Conservation (phyloP, 176 grass and related monocot genomes). For the Tillandsia fasciculata region DNA sequence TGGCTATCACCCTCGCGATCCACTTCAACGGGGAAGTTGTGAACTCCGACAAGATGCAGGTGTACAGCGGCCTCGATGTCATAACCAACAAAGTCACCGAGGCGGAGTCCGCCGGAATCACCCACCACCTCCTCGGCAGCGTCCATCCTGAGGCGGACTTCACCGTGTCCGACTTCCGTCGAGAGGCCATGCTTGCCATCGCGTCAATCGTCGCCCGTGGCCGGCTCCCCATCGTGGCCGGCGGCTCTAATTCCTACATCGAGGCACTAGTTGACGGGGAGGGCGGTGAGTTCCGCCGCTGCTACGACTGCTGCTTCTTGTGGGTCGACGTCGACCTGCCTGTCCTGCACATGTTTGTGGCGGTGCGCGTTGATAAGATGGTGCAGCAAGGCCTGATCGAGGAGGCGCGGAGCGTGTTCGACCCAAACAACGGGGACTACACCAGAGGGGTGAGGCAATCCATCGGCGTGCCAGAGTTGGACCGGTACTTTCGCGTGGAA, state of each 20-base stretch:
- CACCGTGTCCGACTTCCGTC: constrained; percentile 50
- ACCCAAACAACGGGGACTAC: constrained; percentile 53
- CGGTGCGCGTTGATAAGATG: constrained; percentile 70
- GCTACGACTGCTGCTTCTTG: constrained; percentile 66
- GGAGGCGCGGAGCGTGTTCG: constrained; percentile 54
- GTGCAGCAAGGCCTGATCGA: constrained; percentile 45
- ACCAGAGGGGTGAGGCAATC: constrained; percentile 55
- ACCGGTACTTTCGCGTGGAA: constrained; percentile 47
- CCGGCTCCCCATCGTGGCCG: constrained; percentile 54
- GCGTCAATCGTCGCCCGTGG: constrained; percentile 11
- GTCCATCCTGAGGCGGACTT: constrained; percentile 59
- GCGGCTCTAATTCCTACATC: constrained; percentile 83
- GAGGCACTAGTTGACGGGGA: constrained; percentile 70
- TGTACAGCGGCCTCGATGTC: constrained; percentile 56
- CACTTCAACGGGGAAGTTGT: constrained; percentile 59
- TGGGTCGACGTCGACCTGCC: constrained; percentile 74
- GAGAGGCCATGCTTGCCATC: constrained; percentile 31
- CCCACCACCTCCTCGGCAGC: constrained; percentile 71
- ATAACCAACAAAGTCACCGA: constrained; percentile 67
- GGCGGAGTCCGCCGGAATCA: constrained; percentile 44
- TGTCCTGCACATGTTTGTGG: constrained; percentile 53
- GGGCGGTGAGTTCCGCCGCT: constrained; percentile 40
- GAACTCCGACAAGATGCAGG: constrained; percentile 88
- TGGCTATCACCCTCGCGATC: constrained; percentile 68
- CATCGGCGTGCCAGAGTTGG: constrained; percentile 84